phyloP scores from a whole-genome alignment of 2,329 filamentous ascomycete species.

The Pseudogymnoascus sp. region DNA sequence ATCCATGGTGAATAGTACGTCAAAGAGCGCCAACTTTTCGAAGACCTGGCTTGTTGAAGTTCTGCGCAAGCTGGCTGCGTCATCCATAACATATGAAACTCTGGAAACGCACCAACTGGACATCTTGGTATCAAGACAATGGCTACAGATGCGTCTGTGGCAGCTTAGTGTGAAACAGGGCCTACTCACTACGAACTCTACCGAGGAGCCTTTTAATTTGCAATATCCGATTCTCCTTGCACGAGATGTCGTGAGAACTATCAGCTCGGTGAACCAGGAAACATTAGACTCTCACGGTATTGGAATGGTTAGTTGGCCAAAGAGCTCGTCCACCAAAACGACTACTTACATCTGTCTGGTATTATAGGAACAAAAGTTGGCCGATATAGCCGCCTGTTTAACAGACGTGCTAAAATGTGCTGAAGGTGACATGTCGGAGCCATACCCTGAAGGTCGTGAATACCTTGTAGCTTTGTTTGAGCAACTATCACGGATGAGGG shows the following conservation, averaged over 20 bases:
- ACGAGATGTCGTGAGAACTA: conserved; percentile 3
- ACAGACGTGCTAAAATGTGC: conserved; percentile 4
- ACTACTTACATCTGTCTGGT: background rate
- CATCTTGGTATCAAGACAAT: conserved; percentile 4
- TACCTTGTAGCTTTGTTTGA: background rate
- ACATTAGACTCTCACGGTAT: background rate
- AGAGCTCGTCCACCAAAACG: background rate
- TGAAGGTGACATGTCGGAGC: background rate
- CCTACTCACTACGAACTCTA: background rate
- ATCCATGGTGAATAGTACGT: conserved; percentile 4
- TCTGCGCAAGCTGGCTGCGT: background rate
- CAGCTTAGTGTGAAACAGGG: conserved; percentile 3
- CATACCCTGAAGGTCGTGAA: background rate
- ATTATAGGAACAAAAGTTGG: background rate
- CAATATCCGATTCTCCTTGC: background rate
- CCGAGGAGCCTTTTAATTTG: background rate
- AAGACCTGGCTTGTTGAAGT: conserved; percentile 7
- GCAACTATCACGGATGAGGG: background rate
- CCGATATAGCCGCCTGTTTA: conserved; percentile 5
- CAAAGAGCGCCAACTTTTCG: background rate
- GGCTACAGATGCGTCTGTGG: conserved; percentile 2
- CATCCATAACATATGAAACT: background rate
- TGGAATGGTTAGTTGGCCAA: background rate
- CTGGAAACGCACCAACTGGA: conserved; percentile 1
- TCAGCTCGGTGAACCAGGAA: background rate